These are phyloP conservation scores for Earliella scabrosa DNA, from an alignment of 1,284 basidiomycete genomes.

Conservation along the genomic window DNA sequence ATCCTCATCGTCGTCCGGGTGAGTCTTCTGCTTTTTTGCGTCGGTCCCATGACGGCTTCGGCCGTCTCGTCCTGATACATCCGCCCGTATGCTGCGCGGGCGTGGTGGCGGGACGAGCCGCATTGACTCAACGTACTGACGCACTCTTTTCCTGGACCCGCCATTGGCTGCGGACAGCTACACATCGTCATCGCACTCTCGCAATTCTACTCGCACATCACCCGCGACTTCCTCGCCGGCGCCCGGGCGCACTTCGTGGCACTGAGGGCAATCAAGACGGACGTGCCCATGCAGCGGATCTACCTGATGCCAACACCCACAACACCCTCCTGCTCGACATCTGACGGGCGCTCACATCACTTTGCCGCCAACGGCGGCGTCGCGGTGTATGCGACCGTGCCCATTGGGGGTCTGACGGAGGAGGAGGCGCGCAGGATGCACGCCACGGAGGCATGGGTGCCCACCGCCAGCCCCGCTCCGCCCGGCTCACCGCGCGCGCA, in stretches of 20 bases:
- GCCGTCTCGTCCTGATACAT: too few relatives aligned
- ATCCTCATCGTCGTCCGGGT: constrained; percentile 70
- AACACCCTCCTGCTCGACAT: constrained; percentile 18
- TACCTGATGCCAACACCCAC: constrained; percentile 54
- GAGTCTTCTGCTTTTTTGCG: constrained; percentile 30
- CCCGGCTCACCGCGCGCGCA: constrained; percentile 14
- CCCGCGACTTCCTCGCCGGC: constrained; percentile 37
- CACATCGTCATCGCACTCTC: constrained; percentile 75
- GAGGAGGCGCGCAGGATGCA: constrained; percentile 55
- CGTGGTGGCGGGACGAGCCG: background rate
- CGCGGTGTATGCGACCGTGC: constrained; percentile 73
- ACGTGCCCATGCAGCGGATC: constrained; percentile 49
- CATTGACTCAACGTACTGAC: constrained; percentile 8
- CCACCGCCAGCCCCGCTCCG: constrained; percentile 17
- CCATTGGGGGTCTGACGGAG: constrained; percentile 56
- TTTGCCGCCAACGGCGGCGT: constrained; percentile 24
- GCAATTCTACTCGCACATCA: constrained; percentile 61
- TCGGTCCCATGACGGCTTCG: background rate
- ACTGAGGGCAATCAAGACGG: constrained; percentile 33
- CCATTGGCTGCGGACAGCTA: constrained; percentile 54
- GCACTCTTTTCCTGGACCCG: constrained; percentile 4
- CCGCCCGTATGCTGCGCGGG: too few relatives aligned
- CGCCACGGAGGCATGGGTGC: constrained; percentile 71
- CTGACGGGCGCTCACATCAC: constrained; percentile 14
- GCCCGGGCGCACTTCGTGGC: constrained; percentile 25